Evolutionary conservation across 805 yeast genomes (phyloP), one percentile per base, ranked within the genome.

Genomic region (Starmerella etchellsii): DNA sequence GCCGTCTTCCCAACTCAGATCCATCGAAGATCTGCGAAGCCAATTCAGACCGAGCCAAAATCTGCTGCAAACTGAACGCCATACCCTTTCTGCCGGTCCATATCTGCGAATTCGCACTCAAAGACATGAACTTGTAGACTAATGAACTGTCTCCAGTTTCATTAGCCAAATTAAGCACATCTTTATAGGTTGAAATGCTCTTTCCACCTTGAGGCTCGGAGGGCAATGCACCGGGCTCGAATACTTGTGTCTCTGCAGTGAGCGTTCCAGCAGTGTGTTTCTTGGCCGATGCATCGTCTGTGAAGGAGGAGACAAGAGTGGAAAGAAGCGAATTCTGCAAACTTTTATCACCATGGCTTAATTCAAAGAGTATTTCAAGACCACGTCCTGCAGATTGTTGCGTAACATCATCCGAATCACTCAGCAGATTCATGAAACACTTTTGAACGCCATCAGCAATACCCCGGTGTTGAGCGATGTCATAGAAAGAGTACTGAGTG

Each of bases 61-160:
- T 78, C 1, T 83, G 76, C 9, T 95, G 88, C 28, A 88, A 66
- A 0, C 97, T 96, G 63, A 82, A 88, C 0, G 97, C 97, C 53
- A 85, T 76, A 38, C 97, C 98, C 49, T 81, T 82, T 56, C 94
- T 68, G 0, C 95, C 81, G 0, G 93, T 73, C 98, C 98, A 88
- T 18, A 87, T 61, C 0, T 91, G 76, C 0, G 95, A 82, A 39
- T 78, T 78, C 47, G 82, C 78, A 0, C 96, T 94, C 42, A 88
- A 63, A 0, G 94, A 76, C 95, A 88, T 84, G 57, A 88, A 88
- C 55, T 84, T 82, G 61, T 88, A 88, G 4, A 88, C 95, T 49
- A 88, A 69, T 49, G 91, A 73, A 13, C 97, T 95, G 59, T 88
- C 95, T 23, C 97, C 97, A 9, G 85, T 93, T 55, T 88, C 98